Evolutionary conservation across 257 asterid species (phyloP).

Genomic region (Datura wrightii): DNA sequence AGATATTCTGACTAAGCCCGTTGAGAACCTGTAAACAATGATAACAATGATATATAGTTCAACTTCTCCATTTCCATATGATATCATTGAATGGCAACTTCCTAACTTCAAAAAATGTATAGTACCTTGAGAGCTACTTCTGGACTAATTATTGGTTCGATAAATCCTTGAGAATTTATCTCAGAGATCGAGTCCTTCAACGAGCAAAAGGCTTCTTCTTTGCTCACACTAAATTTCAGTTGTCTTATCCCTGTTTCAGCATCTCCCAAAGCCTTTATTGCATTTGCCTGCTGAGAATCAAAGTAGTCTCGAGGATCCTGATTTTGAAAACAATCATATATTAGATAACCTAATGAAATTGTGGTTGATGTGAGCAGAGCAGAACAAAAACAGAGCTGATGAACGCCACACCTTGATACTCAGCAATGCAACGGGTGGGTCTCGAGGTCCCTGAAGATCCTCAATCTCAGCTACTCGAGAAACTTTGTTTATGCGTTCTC

Average conservation of each 20-base stretch:
- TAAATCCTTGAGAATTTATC: constrained; percentile 63
- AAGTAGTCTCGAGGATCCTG: constrained; percentile 99
- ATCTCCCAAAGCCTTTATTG: constrained; percentile 76
- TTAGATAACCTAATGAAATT: constrained; percentile 35
- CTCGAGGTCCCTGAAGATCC: constrained; percentile 93
- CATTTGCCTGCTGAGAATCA: constrained; percentile 90
- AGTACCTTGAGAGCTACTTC: constrained; percentile 87
- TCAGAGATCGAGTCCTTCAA: constrained; percentile 56
- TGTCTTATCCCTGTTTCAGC: constrained; percentile 57
- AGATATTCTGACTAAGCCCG: constrained; percentile 80
- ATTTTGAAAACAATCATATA: constrained; percentile 38
- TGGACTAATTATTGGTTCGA: constrained; percentile 64
- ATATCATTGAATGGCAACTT: neutral
- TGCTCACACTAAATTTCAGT: constrained; percentile 58
- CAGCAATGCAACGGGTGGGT: constrained; percentile 88
- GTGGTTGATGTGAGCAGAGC: neutral
- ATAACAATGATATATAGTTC: constrained; percentile 28
- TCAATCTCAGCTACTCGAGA: constrained; percentile 82
- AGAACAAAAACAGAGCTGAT: neutral
- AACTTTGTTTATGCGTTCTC: constrained; percentile 61
- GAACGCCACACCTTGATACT: constrained; percentile 71
- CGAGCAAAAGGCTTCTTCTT: constrained; percentile 68
- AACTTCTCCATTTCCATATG: neutral
- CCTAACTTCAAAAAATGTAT: constrained; percentile 11
- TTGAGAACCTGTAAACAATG: constrained; percentile 60